phyloP scores from a whole-genome alignment of 306 rosid genomes.

The Senna tora region DNA sequence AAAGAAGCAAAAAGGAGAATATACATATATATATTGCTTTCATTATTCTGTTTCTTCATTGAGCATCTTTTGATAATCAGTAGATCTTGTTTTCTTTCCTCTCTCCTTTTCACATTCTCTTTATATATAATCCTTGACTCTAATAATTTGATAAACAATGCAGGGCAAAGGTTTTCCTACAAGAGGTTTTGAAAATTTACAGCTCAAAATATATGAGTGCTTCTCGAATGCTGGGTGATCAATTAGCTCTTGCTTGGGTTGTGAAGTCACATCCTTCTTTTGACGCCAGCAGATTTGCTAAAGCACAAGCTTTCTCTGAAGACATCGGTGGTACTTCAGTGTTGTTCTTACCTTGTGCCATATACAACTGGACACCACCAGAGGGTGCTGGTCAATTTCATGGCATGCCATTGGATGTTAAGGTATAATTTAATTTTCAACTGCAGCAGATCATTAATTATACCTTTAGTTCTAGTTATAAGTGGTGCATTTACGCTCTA shows the following conservation, averaged over 20 bases:
- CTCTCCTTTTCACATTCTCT: neutral
- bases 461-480: neutral
- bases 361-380: constrained; percentile 96
- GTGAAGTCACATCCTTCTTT: constrained; percentile 76
- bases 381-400: constrained; percentile 99
- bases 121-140: constrained; percentile 18
- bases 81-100: constrained; percentile 13
- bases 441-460: neutral
- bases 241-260: constrained; percentile 94
- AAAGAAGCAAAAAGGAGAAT: constrained; percentile 1
- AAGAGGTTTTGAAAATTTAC: constrained; percentile 72
- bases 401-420: constrained; percentile 90
- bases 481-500: neutral
- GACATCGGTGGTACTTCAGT: constrained; percentile 64
- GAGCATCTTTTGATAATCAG: neutral
- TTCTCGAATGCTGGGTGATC: constrained; percentile 97
- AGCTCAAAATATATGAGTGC: constrained; percentile 66
- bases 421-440: constrained; percentile 51
- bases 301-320: constrained; percentile 60
- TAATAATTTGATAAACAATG: constrained; percentile 31
- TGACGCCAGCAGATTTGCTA: constrained; percentile 62
- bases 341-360: constrained; percentile 77
- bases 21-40: neutral
- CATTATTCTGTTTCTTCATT: constrained; percentile 16
- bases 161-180: constrained; percentile 82